These are phyloP conservation scores for Ceratocystis albifundus DNA, from an alignment of 2,329 filamentous ascomycete species.

Conservation along the genomic window DNA sequence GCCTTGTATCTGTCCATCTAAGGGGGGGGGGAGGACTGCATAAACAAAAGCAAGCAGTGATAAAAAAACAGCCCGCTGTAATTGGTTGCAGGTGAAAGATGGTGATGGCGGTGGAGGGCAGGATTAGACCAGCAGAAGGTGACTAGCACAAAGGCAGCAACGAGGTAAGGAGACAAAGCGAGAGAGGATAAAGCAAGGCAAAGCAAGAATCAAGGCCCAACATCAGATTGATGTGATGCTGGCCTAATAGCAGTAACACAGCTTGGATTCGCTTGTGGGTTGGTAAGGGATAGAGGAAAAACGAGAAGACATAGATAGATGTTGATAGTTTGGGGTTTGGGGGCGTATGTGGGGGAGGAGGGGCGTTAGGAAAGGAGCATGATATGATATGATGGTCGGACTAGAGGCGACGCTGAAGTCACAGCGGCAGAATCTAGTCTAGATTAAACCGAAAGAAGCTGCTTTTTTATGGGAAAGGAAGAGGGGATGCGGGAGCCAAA, in stretches of 20 bases:
- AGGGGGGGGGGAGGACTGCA: background rate
- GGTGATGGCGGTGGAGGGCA: background rate
- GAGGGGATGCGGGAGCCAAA: background rate
- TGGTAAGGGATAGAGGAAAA: background rate
- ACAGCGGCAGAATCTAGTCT: background rate
- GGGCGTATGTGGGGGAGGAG: background rate
- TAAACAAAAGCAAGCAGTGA: background rate
- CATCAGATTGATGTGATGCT: too few relatives aligned
- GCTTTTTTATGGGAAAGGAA: background rate
- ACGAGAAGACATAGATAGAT: background rate
- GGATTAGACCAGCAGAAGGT: background rate
- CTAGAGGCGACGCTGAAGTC: background rate
- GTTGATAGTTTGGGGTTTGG: too few relatives aligned
- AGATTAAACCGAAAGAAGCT: too few relatives aligned
- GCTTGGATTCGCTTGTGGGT: background rate
- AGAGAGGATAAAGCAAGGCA: background rate
- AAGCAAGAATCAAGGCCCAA: background rate
- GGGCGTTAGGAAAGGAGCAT: background rate
- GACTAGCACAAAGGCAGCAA: background rate
- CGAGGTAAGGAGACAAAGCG: background rate
- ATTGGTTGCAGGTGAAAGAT: background rate
- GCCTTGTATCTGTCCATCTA: background rate
- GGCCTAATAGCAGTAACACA: too few relatives aligned
- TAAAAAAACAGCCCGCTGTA: background rate
- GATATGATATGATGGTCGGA: background rate